Percentiles rank a stretch among this genome's conserved stretches.
Conservation (phyloP, 192 early-diverging fungal species). For the Coemansia sp. region DNA sequence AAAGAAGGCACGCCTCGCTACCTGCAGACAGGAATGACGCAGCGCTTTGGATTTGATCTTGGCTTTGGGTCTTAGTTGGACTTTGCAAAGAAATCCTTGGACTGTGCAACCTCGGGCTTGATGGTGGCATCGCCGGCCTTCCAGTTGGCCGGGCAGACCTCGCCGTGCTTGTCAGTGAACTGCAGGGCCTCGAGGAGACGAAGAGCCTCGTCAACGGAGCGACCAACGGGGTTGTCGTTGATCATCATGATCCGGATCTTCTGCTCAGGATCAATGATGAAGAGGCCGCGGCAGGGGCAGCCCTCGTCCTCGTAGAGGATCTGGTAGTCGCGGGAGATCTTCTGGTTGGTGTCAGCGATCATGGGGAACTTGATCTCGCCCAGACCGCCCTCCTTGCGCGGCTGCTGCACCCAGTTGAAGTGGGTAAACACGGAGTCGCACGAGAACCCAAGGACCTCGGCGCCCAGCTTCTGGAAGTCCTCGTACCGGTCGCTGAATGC, state of each 20-base stretch:
- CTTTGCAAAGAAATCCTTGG: conserved; percentile 71
- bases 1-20: background rate
- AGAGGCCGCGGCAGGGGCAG: conserved; percentile 80
- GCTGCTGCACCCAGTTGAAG: conserved; percentile 84
- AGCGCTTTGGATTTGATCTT: no score
- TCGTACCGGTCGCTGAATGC: conserved; percentile 83
- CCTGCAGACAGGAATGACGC: no score
- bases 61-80: conserved; percentile 19
- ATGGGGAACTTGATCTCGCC: conserved; percentile 92
- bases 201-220: conserved; percentile 81
- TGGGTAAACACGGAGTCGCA: conserved; percentile 82
- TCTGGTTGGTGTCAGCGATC: conserved; percentile 83
- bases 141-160: conserved; percentile 88
- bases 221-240: conserved; percentile 88
- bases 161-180: conserved; percentile 84
- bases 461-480: conserved; percentile 78
- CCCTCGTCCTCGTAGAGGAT: conserved; percentile 79
- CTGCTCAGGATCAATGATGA: conserved; percentile 89
- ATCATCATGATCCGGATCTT: conserved; percentile 85
- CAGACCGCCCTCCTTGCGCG: conserved; percentile 86
- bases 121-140: conserved; percentile 73
- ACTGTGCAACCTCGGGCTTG: conserved; percentile 64
- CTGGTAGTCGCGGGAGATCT: conserved; percentile 84
- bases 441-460: conserved; percentile 72
- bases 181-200: conserved; percentile 89